phyloP scores from a whole-genome alignment of 1,284 basidiomycete genomes.

The Pseudozyma thailandica region DNA sequence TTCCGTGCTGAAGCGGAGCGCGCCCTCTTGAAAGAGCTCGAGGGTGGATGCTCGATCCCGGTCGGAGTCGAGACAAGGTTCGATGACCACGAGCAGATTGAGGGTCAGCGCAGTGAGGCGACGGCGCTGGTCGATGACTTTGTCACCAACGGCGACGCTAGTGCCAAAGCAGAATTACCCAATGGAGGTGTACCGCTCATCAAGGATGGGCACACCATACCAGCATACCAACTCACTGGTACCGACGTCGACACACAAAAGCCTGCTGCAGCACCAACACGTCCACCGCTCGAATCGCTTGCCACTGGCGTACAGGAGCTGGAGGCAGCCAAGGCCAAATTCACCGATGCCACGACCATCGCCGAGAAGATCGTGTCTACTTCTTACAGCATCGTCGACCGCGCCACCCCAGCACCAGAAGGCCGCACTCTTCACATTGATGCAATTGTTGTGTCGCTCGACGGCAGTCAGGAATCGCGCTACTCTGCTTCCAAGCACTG shows the following conservation, averaged over 20 bases:
- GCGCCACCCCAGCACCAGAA: conserved; percentile 44
- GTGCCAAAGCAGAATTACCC: conserved; percentile 31
- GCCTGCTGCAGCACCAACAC: conserved; percentile 12
- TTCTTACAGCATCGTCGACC: conserved; percentile 46
- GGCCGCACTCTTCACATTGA: conserved; percentile 51
- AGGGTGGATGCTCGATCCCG: conserved; percentile 96
- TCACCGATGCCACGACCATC: conserved; percentile 12
- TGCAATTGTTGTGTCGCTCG: conserved; percentile 67
- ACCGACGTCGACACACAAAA: not conserved
- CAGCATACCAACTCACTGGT: conserved; percentile 32
- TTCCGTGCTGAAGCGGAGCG: conserved; percentile 74
- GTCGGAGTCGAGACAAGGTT: conserved; percentile 81
- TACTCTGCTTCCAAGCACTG: conserved; percentile 45
- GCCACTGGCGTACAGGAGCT: conserved; percentile 33
- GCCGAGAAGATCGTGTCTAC: conserved; percentile 47
- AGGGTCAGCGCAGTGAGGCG: conserved; percentile 57
- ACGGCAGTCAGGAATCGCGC: conserved; percentile 55
- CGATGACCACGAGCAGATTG: conserved; percentile 59
- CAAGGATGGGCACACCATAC: conserved; percentile 54
- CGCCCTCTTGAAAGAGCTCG: conserved; percentile 83
- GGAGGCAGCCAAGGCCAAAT: conserved; percentile 17
- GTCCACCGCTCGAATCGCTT: conserved; percentile 42
- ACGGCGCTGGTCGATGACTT: conserved; percentile 45
- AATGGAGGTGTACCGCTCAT: conserved; percentile 39
- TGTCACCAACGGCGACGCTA: conserved; percentile 34